Evolutionary conservation across 306 rosid species (phyloP).

Genomic region (Ammopiptanthus mongolicus): DNA sequence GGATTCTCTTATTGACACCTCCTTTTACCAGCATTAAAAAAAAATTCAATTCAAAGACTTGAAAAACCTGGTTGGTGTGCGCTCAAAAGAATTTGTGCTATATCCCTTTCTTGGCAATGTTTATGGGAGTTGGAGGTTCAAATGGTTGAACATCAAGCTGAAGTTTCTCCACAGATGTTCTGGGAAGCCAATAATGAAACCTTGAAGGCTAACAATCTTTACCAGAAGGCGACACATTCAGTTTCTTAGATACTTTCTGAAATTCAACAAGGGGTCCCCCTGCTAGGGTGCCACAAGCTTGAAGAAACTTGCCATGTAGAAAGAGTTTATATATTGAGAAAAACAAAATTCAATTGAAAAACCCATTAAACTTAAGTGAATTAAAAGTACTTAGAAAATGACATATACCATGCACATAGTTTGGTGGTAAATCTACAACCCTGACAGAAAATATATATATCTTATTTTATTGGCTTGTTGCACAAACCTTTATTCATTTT

Average conservation of each 20-base stretch:
- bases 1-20: not conserved
- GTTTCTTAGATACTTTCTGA: constrained; percentile 53
- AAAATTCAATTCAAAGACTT: too few species aligned
- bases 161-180: constrained; percentile 49
- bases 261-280: constrained; percentile 83
- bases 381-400: too few species aligned
- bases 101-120: constrained; percentile 40
- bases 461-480: too few species aligned
- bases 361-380: too few species aligned
- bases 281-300: constrained; percentile 75
- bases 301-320: constrained; percentile 86
- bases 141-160: constrained; percentile 37
- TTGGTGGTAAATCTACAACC: too few species aligned
- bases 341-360: not conserved
- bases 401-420: too few species aligned
- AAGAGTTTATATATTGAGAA: not conserved
- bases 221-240: constrained; percentile 40
- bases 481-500: too few species aligned
- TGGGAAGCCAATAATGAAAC: constrained; percentile 67
- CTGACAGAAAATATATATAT: too few species aligned
- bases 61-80: constrained; percentile 73
- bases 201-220: constrained; percentile 33
- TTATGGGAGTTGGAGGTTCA: constrained; percentile 44
- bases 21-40: not conserved
- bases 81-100: constrained; percentile 35